Conservation (phyloP, 2,329 filamentous ascomycete species). For the Tolypocladium tundrense region DNA sequence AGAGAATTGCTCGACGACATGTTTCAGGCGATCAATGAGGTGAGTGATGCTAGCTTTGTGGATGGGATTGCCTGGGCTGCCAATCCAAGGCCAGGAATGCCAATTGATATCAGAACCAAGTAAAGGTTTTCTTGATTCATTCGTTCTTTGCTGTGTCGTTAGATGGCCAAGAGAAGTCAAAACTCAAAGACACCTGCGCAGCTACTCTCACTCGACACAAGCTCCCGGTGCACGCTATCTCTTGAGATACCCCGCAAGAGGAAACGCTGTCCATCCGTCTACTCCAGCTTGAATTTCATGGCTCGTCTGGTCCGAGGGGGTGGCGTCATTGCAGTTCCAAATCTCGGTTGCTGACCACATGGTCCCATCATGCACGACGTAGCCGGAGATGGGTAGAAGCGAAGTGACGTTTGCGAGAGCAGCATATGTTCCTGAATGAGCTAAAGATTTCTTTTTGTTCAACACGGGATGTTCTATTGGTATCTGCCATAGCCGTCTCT, state of each 20-base stretch:
- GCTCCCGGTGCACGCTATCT: no score
- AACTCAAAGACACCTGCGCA: no score
- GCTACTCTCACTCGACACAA: no score
- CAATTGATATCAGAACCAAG: no score
- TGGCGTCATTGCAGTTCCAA: no score
- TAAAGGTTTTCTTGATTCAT: no score
- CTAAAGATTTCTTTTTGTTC: not conserved
- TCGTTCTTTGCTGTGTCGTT: no score
- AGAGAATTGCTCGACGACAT: not conserved
- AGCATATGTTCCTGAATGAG: not conserved
- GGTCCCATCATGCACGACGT: not conserved
- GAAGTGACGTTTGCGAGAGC: not conserved
- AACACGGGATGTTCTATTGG: not conserved
- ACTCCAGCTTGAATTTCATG: not conserved
- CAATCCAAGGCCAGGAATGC: no score
- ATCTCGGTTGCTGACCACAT: no score
- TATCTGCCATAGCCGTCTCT: not conserved
- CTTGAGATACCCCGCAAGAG: no score
- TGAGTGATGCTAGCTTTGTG: not conserved
- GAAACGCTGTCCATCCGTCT: no score
- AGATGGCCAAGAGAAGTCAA: no score
- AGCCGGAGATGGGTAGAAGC: not conserved
- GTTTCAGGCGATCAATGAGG: not conserved
- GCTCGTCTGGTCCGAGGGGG: not conserved
- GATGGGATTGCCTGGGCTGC: not conserved